A percentile compares a stretch with the other conserved stretches of the same genome.
Evolutionary conservation across 257 asterid species (phyloP).

Genomic region (Solanum stenotomum): DNA sequence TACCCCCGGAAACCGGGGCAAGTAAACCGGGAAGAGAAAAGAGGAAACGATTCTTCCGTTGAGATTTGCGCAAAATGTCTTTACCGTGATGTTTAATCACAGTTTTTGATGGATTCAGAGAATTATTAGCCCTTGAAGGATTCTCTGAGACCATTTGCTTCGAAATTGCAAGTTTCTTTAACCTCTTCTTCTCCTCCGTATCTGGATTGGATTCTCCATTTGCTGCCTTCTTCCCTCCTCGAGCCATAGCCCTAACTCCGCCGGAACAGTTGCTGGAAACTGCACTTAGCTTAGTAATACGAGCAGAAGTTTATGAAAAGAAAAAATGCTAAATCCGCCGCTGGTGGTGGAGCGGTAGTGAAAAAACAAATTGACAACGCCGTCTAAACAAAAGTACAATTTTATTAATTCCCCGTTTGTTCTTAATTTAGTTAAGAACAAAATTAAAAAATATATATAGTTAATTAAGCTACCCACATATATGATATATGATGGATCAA

Average conservation of each 20-base stretch:
- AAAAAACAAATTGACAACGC: too few species aligned
- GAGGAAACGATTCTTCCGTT: constrained; percentile 58
- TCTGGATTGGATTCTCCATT: constrained; percentile 30
- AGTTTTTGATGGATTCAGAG: constrained; percentile 55
- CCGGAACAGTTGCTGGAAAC: neutral
- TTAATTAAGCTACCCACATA: neutral
- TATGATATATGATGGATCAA: neutral
- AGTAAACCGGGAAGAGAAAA: constrained; percentile 86
- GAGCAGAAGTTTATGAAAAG: neutral
- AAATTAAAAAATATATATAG: too few species aligned
- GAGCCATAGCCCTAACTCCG: neutral
- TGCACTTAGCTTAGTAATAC: neutral
- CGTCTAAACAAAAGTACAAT: neutral
- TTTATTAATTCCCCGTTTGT: neutral
- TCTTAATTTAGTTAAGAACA: too few species aligned
- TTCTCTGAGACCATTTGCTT: constrained; percentile 35
- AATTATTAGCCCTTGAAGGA: constrained; percentile 18
- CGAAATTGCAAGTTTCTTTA: constrained; percentile 43
- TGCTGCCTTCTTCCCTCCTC: constrained; percentile 23
- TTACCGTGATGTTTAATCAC: constrained; percentile 67
- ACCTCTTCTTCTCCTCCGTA: constrained; percentile 49
- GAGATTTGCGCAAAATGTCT: constrained; percentile 74
- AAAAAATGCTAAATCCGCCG: neutral
- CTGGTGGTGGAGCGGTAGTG: neutral
- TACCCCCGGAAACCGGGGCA: constrained; percentile 75